Conservation (phyloP, 805 yeast species). For the Lipomyces japonicus region DNA sequence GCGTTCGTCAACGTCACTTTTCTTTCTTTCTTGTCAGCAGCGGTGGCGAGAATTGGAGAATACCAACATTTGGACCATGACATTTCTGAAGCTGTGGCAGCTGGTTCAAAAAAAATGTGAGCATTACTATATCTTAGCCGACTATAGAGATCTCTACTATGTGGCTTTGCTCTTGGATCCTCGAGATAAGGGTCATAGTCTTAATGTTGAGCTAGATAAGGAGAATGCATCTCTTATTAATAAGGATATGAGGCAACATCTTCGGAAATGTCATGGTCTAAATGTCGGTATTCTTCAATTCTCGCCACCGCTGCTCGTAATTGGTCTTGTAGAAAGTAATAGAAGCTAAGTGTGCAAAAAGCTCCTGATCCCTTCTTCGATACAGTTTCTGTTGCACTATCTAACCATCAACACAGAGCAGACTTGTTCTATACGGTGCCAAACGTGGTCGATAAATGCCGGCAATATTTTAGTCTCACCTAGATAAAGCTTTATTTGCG, state of each 20-base stretch:
- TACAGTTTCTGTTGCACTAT: background rate
- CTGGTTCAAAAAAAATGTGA: conserved; percentile 1
- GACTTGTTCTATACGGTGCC: conserved; percentile 1
- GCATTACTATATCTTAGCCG: conserved; percentile 1
- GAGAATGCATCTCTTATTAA: background rate
- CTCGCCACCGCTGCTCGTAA: background rate
- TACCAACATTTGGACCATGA: background rate
- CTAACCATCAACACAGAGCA: background rate
- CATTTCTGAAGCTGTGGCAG: conserved; percentile 2
- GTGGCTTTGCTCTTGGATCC: conserved; percentile 3
- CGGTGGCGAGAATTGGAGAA: background rate
- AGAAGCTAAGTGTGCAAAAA: background rate
- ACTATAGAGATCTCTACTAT: background rate
- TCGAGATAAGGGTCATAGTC: background rate
- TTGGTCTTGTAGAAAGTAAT: background rate
- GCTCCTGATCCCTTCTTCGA: background rate
- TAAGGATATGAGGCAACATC: conserved; percentile 1
- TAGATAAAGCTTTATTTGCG: background rate
- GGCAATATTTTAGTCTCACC: background rate
- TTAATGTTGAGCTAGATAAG: too few relatives aligned
- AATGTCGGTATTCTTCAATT: background rate
- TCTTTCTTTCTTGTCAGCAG: too few relatives aligned
- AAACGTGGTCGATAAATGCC: background rate
- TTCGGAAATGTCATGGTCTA: background rate
- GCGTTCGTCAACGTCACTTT: too few relatives aligned